A percentile compares a stretch with the other conserved stretches of the same genome.
phyloP scores from a whole-genome alignment of 441 rosid species.

The Brassica balearica region DNA sequence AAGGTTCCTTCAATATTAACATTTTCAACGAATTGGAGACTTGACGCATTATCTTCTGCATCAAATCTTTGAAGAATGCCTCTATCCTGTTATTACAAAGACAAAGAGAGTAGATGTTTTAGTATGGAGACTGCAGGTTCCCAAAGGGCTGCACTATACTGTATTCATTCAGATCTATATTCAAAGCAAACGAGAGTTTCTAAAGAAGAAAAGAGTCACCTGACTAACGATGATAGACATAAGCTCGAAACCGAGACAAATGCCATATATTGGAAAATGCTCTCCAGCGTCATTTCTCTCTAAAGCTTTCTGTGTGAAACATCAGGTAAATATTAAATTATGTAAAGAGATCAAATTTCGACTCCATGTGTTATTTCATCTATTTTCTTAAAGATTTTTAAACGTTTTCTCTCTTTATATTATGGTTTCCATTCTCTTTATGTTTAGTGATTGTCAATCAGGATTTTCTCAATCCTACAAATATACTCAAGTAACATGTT shows the following conservation, averaged over 20 bases:
- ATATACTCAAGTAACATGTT: background rate
- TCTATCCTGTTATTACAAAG: constrained; percentile 55
- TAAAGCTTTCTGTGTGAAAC: constrained; percentile 64
- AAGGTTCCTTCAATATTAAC: constrained; percentile 67
- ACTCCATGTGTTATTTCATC: no score
- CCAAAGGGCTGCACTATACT: background rate
- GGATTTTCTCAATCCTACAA: no score
- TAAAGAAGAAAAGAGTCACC: constrained; percentile 47
- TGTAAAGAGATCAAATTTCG: no score
- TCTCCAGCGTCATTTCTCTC: constrained; percentile 79
- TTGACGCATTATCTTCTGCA: constrained; percentile 76
- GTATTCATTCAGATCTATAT: background rate
- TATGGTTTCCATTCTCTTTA: no score
- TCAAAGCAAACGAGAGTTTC: background rate
- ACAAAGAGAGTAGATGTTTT: background rate
- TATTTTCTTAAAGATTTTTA: no score
- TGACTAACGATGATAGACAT: constrained; percentile 76
- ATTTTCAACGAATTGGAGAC: constrained; percentile 68
- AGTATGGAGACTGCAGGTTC: background rate
- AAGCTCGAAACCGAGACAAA: constrained; percentile 86
- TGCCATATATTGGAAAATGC: constrained; percentile 79
- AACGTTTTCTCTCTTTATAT: no score
- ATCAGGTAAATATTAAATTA: background rate
- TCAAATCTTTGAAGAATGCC: constrained; percentile 74
- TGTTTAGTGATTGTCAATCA: no score